Conservation (phyloP, 2,329 filamentous ascomycete genomes). For the Colletotrichum graminicola region DNA sequence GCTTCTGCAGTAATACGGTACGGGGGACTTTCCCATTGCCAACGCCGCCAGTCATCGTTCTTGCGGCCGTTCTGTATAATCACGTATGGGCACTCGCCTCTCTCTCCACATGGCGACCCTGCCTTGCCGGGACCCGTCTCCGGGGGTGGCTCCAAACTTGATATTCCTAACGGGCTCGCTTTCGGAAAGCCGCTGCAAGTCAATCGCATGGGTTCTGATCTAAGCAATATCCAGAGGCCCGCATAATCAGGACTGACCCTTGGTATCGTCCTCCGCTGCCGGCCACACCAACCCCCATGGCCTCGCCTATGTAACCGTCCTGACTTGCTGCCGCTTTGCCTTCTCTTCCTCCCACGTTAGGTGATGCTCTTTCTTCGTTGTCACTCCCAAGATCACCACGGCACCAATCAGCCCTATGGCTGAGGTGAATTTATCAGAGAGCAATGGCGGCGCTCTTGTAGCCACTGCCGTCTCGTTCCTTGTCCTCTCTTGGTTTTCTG, state of each 20-base stretch:
- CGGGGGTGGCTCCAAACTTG: conserved; percentile 25
- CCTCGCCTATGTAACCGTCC: conserved; percentile 17
- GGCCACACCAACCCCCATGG: conserved; percentile 24
- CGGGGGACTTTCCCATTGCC: neutral
- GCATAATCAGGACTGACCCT: neutral
- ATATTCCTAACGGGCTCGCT: conserved; percentile 26
- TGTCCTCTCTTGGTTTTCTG: conserved; percentile 56
- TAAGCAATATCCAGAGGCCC: neutral
- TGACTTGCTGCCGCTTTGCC: conserved; percentile 1
- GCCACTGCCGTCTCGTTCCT: conserved; percentile 54
- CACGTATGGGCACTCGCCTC: conserved; percentile 1
- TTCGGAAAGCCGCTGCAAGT: conserved; percentile 20
- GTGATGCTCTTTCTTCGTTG: conserved; percentile 29
- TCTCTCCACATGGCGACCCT: conserved; percentile 37
- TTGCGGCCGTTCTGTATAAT: conserved; percentile 11
- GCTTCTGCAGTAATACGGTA: neutral
- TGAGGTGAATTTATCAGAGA: conserved; percentile 52
- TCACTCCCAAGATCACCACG: conserved; percentile 19
- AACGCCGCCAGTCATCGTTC: conserved; percentile 1
- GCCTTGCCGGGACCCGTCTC: conserved; percentile 33
- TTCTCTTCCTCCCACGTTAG: neutral
- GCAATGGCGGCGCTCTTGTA: conserved; percentile 55
- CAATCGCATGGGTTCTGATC: conserved; percentile 8
- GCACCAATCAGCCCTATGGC: conserved; percentile 48
- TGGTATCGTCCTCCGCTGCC: conserved; percentile 10